Base-by-base conservation (phyloP, 2,329 filamentous ascomycete genomes). In the Fusarium xylarioides region DNA sequence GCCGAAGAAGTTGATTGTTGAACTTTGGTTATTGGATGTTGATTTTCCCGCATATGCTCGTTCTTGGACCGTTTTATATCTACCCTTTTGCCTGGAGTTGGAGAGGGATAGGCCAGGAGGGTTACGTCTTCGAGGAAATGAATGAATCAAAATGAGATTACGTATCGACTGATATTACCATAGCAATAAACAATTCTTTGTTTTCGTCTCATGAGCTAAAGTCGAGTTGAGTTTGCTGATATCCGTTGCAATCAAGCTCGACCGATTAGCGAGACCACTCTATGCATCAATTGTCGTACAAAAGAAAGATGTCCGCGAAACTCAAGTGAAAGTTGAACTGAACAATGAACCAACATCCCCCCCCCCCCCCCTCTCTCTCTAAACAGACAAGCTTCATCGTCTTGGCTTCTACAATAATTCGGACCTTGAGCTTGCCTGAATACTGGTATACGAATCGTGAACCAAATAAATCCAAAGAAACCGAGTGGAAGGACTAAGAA, bases 1-100 rank as follows among this genome's bases (percentile, higher is more conserved):
- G 62, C 26, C 73, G 70, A 43, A 75, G 71, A 65, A 40, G n/a
- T 35, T 58, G 59, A 62, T 68, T 61, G 47, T 19, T 49, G 37
- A n/a, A 30, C 11, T 26, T 40, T 26, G 19, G 50, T 19, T 18
- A 28, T 21, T n/a, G 38, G 23, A 18, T 40, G 46, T 26, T 44
- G 32, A 26, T 18, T 11, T 37, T 16, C 34, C 32, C 21, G 30
- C 40, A 34, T 34, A 7, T 35, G 23, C 21, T 26, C 44, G 23
- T 30, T 30, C 53, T 23, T 30, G 26, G 30, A 14, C 3, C 43
- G 14, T 44, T 32, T 63, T 47, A 28, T 34, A 53, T 46, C 40
- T 34, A n/a, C n/a, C 14, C n/a, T 35, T 56, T 26, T 58, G 46
- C 23, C 43, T 55, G 60, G 62, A 54, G 67, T 62, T 52, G 11